phyloP scores from a whole-genome alignment of 176 grass and related monocot species.

The Echinochloa phyllopogon region DNA sequence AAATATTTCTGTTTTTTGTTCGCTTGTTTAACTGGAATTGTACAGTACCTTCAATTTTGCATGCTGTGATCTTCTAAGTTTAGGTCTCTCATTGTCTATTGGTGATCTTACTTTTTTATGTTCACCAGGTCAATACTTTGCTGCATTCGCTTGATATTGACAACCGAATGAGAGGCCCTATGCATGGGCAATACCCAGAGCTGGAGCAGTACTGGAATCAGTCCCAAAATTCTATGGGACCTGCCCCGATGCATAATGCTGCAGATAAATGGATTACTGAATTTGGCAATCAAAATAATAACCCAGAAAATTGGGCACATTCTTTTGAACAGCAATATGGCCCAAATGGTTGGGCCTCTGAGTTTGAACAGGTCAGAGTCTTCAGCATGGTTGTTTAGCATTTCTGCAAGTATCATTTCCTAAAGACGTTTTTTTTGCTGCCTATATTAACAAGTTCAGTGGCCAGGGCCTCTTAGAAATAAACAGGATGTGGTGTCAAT shows the following conservation, averaged over 20 bases:
- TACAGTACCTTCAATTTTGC: slow-evolving; percentile 22
- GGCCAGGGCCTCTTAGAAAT: slow-evolving; percentile 15
- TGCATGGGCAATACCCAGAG: slow-evolving; percentile 74
- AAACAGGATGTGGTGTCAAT: slow-evolving; percentile 14
- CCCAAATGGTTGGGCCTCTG: slow-evolving; percentile 95
- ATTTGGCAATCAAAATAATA: slow-evolving; percentile 74
- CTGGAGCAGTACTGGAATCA: slow-evolving; percentile 98
- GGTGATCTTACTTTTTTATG: slow-evolving; percentile 40
- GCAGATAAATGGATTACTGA: slow-evolving; percentile 89
- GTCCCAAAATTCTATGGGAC: slow-evolving; percentile 68
- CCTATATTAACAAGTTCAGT: background rate
- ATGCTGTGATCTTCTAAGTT: slow-evolving; percentile 8
- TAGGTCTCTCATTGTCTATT: slow-evolving; percentile 3
- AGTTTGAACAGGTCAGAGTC: slow-evolving; percentile 82
- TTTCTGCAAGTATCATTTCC: slow-evolving; percentile 22
- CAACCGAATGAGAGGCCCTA: slow-evolving; percentile 69
- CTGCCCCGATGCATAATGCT: slow-evolving; percentile 74
- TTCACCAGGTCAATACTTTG: slow-evolving; percentile 86
- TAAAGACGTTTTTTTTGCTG: background rate
- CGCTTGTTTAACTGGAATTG: slow-evolving; percentile 6
- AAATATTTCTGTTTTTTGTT: slow-evolving; percentile 32
- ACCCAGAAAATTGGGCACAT: slow-evolving; percentile 82
- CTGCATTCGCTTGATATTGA: slow-evolving; percentile 95
- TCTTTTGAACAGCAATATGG: slow-evolving; percentile 95
- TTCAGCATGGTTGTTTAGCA: slow-evolving; percentile 30